Base-by-base conservation (phyloP, 495 filamentous ascomycete genomes). In the Pseudevernia furfuracea region DNA sequence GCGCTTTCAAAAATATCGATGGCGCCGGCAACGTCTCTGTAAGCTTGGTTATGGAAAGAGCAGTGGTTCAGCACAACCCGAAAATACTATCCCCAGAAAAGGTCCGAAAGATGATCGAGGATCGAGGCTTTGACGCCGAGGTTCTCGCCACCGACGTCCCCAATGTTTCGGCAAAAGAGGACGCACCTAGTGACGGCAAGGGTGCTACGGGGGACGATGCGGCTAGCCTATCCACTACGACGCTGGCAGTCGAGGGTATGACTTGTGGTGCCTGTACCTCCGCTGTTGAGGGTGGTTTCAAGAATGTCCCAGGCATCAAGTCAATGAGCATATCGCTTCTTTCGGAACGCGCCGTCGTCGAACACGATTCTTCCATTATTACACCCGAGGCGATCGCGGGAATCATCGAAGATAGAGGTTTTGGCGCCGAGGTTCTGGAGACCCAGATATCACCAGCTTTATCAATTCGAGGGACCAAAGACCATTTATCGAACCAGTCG, bases 191-290 rank as follows among this genome's bases (percentile, higher is more conserved):
- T n/a, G 39, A 48, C 5, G 68, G 67, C 28, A 68, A 68, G 48
- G 60, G 72, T 61, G 43, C 68, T 52, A 62, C 76, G 63, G 67
- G 71, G 65, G 61, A 75, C 37, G 57, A 67, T 68, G 30, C 67
- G 71, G 60, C 48, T 37, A 19, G n/a, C 43, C 25, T 60, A 57
- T 86, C 85, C 12, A 85, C 82, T 7, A 97, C 92, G 14, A 98
- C 90, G 0, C 76, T 97, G 52, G 87, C 90, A 23, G 86, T 97
- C n/a, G 89, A 92, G 68, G 94, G 94, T 34, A 98, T 98, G 94
- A 97, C 94, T 10, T 97, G 93, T 71, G 92, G 92, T 52, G 91
- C 93, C 41, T 98, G 93, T 71, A 96, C 92, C 11, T 89, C 91
- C 58, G 90, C 92, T 1, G 84, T 98, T 25, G 91, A 97, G 74